Evolutionary conservation across 805 yeast species (phyloP).

Genomic region (Scheffersomyces stipitis): DNA sequence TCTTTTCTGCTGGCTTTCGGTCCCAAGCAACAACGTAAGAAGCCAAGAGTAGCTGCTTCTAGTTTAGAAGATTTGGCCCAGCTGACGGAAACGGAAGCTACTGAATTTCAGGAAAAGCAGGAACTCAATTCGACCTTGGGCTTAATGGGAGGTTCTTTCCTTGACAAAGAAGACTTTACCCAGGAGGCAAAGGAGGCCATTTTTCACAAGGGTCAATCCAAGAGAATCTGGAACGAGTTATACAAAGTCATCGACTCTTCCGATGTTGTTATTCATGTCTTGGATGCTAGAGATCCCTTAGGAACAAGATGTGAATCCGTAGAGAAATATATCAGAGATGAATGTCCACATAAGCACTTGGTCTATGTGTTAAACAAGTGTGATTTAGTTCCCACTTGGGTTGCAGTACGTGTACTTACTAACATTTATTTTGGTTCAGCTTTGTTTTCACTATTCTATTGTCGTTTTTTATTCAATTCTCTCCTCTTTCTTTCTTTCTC

Average conservation of each 20-base stretch:
- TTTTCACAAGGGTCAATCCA: slow-evolving; percentile 95
- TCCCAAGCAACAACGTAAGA: slow-evolving; percentile 91
- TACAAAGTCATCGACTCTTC: slow-evolving; percentile 97
- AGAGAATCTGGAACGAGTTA: slow-evolving; percentile 97
- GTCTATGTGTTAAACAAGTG: slow-evolving; percentile 94
- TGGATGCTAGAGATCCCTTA: slow-evolving; percentile 96
- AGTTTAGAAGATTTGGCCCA: slow-evolving; percentile 76
- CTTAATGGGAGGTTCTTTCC: slow-evolving; percentile 65
- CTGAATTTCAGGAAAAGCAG: slow-evolving; percentile 67
- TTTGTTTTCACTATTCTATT: slow-evolving; percentile 3
- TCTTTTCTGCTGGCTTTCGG: slow-evolving; percentile 82
- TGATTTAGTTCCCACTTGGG: slow-evolving; percentile 99
- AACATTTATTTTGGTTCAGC: background rate
- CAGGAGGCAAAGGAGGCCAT: slow-evolving; percentile 93
- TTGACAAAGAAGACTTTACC: slow-evolving; percentile 75
- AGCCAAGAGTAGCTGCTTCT: slow-evolving; percentile 78
- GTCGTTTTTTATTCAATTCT: slow-evolving; percentile 1
- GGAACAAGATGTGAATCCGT: slow-evolving; percentile 95
- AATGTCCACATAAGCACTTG: slow-evolving; percentile 95
- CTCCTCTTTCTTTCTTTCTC: slow-evolving; percentile 5
- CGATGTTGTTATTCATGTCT: slow-evolving; percentile 93
- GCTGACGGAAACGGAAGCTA: slow-evolving; percentile 55
- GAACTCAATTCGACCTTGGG: slow-evolving; percentile 77
- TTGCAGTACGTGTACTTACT: slow-evolving; percentile 80
- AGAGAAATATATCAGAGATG: slow-evolving; percentile 88